Base-by-base conservation (phyloP, 2,329 filamentous ascomycete species). In the Ophiostoma pallidulum region DNA sequence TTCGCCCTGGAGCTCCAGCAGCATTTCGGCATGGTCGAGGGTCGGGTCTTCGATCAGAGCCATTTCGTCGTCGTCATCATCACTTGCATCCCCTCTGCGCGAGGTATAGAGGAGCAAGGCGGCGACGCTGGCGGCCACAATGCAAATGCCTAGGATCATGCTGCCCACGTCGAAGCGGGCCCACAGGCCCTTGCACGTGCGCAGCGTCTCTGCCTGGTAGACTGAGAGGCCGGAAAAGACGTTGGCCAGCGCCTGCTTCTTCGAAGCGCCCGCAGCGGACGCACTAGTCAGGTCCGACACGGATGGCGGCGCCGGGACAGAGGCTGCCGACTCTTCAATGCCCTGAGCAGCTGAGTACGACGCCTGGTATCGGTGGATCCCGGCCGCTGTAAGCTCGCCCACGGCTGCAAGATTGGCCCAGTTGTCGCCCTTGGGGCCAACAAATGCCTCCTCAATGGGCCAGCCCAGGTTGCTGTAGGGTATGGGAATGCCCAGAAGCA, bases 381-480 rank as follows among this genome's bases (percentile, higher is more conserved):
- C 91, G 8, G 88, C 86, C 20, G 88, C 80, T 1, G 89, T 75
- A 50, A 95, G 69, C 22, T 84, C 81, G 45, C 83, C 86, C 1
- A 90, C 89, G 3, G 75, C 71, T 0, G 86, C 86, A 36, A 98
- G 69, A 54, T 86, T 92, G 40, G 79, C 71, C 77, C 83, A 92
- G 51, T 87, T 76, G 29, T 77, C 74, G 26, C 84, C 84, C 19
- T 75, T 72, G 2, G 69, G 65, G 1, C 86, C 86, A 16, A 83
- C 74, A 64, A 98, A 98, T 3, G 89, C 90, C 65, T 98, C 92
- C 55, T 94, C 86, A 52, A 98, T 96, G 0, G 92, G 92, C 7
- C 78, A 81, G 43, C 92, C 92, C 7, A 98, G 76, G 60, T 92
- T 98, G 64, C 97, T 98, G 70, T 88, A 98, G 0, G 92, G 92